phyloP scores from a whole-genome alignment of 768 basidiomycete genomes.

The Tylopilus balloui region DNA sequence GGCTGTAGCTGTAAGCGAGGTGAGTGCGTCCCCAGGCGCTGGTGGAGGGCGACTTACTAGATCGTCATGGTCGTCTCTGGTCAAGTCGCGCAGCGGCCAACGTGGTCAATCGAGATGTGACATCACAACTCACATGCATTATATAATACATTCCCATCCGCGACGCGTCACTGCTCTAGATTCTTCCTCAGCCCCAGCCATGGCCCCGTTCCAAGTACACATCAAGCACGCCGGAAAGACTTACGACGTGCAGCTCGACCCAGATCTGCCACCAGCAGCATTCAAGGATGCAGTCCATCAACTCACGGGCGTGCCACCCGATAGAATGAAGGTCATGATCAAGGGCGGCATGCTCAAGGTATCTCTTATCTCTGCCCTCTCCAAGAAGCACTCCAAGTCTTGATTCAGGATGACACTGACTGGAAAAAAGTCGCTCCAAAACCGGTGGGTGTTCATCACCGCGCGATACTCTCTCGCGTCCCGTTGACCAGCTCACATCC shows the following conservation, averaged over 20 bases:
- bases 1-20: slow-evolving; percentile 51
- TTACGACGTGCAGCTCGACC: slow-evolving; percentile 66
- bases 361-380: neutral
- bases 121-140: slow-evolving; percentile 22
- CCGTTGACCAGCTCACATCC: slow-evolving; percentile 1
- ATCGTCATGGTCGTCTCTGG: slow-evolving; percentile 39
- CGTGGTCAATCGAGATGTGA: slow-evolving; percentile 23
- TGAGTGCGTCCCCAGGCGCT: neutral
- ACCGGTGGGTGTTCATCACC: slow-evolving; percentile 45
- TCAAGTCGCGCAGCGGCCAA: slow-evolving; percentile 8
- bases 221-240: slow-evolving; percentile 90
- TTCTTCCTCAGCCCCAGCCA: slow-evolving; percentile 25
- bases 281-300: slow-evolving; percentile 86
- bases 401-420: slow-evolving; percentile 74
- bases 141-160: slow-evolving; percentile 31
- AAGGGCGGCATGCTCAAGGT: slow-evolving; percentile 91
- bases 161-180: slow-evolving; percentile 20
- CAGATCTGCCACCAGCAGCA: slow-evolving; percentile 56
- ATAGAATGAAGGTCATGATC: slow-evolving; percentile 97
- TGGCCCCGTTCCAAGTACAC: slow-evolving; percentile 70
- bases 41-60: slow-evolving; percentile 32
- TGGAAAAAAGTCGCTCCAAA: slow-evolving; percentile 85
- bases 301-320: slow-evolving; percentile 79
- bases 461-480: slow-evolving; percentile 5
- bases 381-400: neutral